These are phyloP conservation scores for Lepiota venenata DNA, from an alignment of 768 basidiomycete genomes.

Conservation along the genomic window DNA sequence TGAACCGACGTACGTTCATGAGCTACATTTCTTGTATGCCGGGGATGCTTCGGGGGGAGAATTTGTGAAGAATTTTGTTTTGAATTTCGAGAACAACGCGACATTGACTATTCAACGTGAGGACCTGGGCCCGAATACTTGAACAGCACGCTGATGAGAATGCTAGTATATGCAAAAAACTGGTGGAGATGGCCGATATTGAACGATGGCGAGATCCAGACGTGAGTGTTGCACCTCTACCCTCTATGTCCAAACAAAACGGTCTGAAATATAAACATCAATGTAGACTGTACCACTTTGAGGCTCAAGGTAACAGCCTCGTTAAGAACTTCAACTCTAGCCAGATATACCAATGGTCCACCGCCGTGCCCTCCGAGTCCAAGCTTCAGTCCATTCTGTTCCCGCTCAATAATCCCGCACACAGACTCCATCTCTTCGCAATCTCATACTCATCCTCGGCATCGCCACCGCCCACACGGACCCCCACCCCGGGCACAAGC, in stretches of 20 bases:
- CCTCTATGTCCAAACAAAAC: not conserved
- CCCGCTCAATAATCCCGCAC: constrained; percentile 25
- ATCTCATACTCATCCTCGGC: constrained; percentile 36
- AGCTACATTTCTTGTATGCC: constrained; percentile 47
- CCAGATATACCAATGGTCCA: constrained; percentile 43
- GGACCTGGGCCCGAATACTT: constrained; percentile 8
- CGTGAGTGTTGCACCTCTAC: constrained; percentile 25
- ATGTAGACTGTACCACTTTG: constrained; percentile 43
- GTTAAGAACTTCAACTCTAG: constrained; percentile 37
- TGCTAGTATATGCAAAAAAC: constrained; percentile 40
- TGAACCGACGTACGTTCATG: constrained; percentile 34
- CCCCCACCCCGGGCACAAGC: no score
- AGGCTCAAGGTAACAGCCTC: constrained; percentile 21
- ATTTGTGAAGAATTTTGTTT: constrained; percentile 29
- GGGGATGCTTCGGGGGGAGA: constrained; percentile 36
- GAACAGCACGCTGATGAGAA: not conserved
- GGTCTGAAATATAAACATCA: not conserved
- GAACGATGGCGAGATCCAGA: constrained; percentile 39
- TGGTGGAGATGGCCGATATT: constrained; percentile 41
- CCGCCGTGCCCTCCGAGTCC: constrained; percentile 36
- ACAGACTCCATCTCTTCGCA: constrained; percentile 44
- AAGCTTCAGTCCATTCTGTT: constrained; percentile 41
- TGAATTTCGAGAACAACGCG: constrained; percentile 35
- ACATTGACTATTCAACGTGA: constrained; percentile 31
- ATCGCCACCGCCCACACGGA: not conserved